These are phyloP conservation scores for Aspergillus ochraceus DNA, from an alignment of 2,329 filamentous ascomycete genomes.

Conservation along the genomic window DNA sequence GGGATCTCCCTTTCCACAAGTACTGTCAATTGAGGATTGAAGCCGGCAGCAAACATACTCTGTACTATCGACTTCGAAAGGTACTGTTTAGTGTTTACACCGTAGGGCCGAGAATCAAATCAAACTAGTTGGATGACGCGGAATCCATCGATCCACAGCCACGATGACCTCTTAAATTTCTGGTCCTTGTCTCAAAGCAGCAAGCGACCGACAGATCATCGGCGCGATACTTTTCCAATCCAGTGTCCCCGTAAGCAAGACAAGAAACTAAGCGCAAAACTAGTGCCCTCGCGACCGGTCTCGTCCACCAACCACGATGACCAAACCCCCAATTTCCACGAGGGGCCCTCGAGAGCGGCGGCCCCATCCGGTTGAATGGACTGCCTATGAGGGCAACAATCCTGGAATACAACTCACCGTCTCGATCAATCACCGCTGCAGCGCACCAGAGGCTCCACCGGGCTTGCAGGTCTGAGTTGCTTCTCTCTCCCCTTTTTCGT, in stretches of 20 bases:
- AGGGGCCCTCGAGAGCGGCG: slow-evolving; percentile 8
- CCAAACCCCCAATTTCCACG: slow-evolving; percentile 13
- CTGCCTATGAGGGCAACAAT: background rate
- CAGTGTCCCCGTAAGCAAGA: background rate
- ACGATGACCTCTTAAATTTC: background rate
- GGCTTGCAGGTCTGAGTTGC: slow-evolving; percentile 5
- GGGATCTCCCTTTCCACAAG: too few relatives aligned
- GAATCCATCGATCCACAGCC: background rate
- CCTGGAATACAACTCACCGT: background rate
- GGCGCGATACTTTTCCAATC: background rate
- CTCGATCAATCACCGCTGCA: background rate
- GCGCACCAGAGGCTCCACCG: background rate
- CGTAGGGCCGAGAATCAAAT: too few relatives aligned
- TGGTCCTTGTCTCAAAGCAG: slow-evolving; percentile 3
- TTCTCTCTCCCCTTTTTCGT: slow-evolving; percentile 18
- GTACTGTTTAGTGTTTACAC: too few relatives aligned
- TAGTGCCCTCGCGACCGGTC: slow-evolving; percentile 9
- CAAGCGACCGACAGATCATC: slow-evolving; percentile 20
- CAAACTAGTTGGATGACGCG: background rate
- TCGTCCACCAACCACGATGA: slow-evolving; percentile 18
- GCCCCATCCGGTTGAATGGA: slow-evolving; percentile 6
- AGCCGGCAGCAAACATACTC: too few relatives aligned
- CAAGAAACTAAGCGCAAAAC: slow-evolving; percentile 11
- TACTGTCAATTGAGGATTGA: too few relatives aligned
- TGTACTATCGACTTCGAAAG: too few relatives aligned